Conservation (phyloP, 495 filamentous ascomycete species). For the Aspergillus sparsus region DNA sequence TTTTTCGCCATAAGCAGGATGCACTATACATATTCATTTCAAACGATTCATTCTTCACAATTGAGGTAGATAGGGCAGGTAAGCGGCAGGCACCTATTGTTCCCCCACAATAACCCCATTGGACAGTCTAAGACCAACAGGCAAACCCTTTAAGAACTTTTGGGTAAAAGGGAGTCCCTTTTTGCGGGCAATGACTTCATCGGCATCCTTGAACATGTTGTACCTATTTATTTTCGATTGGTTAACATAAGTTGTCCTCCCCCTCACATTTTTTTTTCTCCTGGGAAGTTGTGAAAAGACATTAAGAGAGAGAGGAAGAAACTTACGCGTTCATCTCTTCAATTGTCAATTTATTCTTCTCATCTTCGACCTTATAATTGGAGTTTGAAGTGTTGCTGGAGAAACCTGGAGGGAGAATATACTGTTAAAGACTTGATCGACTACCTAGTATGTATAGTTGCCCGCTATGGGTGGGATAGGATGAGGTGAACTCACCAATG, state of each 20-base stretch:
- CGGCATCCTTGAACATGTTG: conserved; percentile 52
- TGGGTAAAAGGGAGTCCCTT: conserved; percentile 26
- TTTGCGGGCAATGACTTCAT: conserved; percentile 36
- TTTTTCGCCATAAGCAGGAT: too few relatives aligned
- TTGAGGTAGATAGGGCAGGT: too few relatives aligned
- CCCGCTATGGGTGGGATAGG: not conserved
- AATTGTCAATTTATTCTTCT: conserved; percentile 51
- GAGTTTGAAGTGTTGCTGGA: conserved; percentile 45
- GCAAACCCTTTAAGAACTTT: conserved; percentile 39
- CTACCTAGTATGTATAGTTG: not conserved
- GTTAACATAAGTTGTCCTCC: too few relatives aligned
- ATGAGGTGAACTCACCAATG: conserved; percentile 37
- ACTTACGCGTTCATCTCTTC: conserved; percentile 56
- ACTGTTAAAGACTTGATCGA: conserved; percentile 7
- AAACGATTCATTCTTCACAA: too few relatives aligned
- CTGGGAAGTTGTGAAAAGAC: not conserved
- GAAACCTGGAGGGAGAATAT: conserved; percentile 33
- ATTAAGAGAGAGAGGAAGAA: not conserved
- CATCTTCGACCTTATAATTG: conserved; percentile 49
- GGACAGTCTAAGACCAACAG: conserved; percentile 40
- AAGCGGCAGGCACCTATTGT: too few relatives aligned
- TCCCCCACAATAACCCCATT: conserved; percentile 36
- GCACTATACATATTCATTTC: too few relatives aligned
- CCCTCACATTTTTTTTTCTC: too few relatives aligned
- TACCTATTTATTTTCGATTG: conserved; percentile 35